Conservation (phyloP, 2,329 filamentous ascomycete species). For the Paraphaeosphaeria sporulosa region DNA sequence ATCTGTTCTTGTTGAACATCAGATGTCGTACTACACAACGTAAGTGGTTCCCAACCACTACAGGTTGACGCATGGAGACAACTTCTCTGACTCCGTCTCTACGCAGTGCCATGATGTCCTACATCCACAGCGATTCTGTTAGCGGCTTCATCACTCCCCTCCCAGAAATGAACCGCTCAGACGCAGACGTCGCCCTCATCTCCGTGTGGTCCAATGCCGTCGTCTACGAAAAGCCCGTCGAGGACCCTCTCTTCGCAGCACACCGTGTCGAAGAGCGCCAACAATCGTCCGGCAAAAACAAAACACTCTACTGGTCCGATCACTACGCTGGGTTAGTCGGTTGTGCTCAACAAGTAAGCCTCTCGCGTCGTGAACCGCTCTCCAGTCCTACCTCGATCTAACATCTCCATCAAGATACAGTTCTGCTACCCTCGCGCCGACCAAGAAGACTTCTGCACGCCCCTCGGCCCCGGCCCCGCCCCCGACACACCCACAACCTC, state of each 20-base stretch:
- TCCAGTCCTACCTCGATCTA: no score
- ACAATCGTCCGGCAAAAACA: neutral
- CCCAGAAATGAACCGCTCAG: conserved; percentile 10
- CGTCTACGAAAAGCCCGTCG: conserved; percentile 7
- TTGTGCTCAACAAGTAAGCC: conserved; percentile 9
- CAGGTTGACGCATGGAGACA: no score
- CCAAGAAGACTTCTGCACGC: conserved; percentile 18
- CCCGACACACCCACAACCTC: conserved; percentile 15
- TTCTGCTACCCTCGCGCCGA: conserved; percentile 17
- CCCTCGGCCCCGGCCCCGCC: conserved; percentile 11
- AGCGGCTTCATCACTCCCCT: neutral
- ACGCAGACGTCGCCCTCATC: conserved; percentile 14
- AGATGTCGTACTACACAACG: conserved; percentile 9
- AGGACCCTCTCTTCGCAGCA: conserved; percentile 14
- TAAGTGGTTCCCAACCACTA: neutral
- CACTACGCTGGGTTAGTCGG: conserved; percentile 5
- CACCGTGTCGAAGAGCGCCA: neutral
- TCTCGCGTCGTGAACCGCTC: no score
- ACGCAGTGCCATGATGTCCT: neutral
- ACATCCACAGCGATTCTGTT: neutral
- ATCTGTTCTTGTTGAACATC: neutral
- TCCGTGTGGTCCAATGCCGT: conserved; percentile 10
- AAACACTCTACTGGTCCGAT: conserved; percentile 9
- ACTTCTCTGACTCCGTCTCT: neutral
- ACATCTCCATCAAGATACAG: conserved; percentile 17